Percentiles rank a stretch among this genome's conserved stretches.
Conservation (phyloP, 805 yeast species). For the Saccharomycopsis fibuligera region DNA sequence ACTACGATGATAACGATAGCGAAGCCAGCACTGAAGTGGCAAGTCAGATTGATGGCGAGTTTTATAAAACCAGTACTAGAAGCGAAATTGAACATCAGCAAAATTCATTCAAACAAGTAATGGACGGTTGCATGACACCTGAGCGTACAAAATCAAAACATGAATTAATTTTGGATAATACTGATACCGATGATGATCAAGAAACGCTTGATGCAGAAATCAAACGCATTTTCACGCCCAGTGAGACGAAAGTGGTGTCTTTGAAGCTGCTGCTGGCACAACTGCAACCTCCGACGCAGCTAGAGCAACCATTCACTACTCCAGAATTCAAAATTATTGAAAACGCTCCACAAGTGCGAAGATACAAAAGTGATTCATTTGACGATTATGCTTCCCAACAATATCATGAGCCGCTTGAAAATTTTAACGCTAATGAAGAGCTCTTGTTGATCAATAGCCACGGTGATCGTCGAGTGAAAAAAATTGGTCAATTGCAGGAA, state of each 20-base stretch:
- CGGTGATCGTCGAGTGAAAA: too few species aligned
- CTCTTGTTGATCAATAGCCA: slow-evolving; percentile 7
- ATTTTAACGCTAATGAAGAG: slow-evolving; percentile 5
- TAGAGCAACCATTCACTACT: too few species aligned
- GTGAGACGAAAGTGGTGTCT: too few species aligned
- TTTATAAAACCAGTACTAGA: neutral
- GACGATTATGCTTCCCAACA: too few species aligned
- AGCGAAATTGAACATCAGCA: slow-evolving; percentile 5
- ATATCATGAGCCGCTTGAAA: neutral
- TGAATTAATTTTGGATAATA: neutral
- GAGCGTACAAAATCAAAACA: slow-evolving; percentile 6
- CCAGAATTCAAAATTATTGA: too few species aligned
- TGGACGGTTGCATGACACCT: slow-evolving; percentile 13
- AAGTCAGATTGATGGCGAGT: slow-evolving; percentile 16
- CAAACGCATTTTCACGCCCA: too few species aligned
- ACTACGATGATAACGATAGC: slow-evolving; percentile 11
- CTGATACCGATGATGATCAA: neutral
- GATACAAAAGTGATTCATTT: too few species aligned
- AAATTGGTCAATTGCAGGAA: slow-evolving; percentile 4
- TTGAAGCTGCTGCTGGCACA: too few species aligned
- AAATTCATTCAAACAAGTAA: neutral
- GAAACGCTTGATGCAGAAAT: too few species aligned
- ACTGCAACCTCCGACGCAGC: too few species aligned
- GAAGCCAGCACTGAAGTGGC: slow-evolving; percentile 18
- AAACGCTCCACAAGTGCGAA: too few species aligned